Base-by-base conservation (phyloP, 345 rosid genomes). In the Conringia planisiliqua region DNA sequence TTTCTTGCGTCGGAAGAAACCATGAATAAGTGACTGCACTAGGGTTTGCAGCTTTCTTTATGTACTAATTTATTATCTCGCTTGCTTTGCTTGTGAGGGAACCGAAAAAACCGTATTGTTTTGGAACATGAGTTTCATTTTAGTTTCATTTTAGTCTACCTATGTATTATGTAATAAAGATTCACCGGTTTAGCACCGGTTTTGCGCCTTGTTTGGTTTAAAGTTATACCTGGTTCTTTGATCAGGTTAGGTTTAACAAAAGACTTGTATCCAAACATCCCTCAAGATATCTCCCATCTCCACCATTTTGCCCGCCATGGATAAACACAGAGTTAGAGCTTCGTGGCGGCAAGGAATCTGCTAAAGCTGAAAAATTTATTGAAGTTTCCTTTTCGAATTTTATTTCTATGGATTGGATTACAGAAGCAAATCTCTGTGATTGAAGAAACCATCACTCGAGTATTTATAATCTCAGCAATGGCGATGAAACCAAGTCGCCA, bases 401-500 rank as follows among this genome's bases (percentile, higher is more conserved):
- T 62, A 5, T 8, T 58, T 48, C 12, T 4, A 51, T 72, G 52
- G 20, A 71, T 51, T 62, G 11, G 24, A 11, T 50, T 42, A 39
- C 33, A 40, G 54, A 51, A 24, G 18, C 14, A 18, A 1, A 14
- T 54, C 30, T 40, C 0, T 29, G 43, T 38, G 5, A 44, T 0
- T 59, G 27, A 59, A 32, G 24, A 22, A 22, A 17, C 33, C 62
- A 36, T 14, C 68, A 33, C 18, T 46, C 35, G 26, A 59, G 64
- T 54, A 16, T 0, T 17, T 58, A 7, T 33, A 14, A 47, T 32
- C 38, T 47, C 63, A 51, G 47, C 46, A 40, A 90, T 90, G 97
- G 87, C 91, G 79, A 56, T 90, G 44, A 74, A 81, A 30, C 93
- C 97, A 16, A 78, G 74, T 81, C 84, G 85, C 70, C 90, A 87